Evolutionary conservation across 1,284 basidiomycete species (phyloP).

Genomic region (Gymnopus androsaceus): DNA sequence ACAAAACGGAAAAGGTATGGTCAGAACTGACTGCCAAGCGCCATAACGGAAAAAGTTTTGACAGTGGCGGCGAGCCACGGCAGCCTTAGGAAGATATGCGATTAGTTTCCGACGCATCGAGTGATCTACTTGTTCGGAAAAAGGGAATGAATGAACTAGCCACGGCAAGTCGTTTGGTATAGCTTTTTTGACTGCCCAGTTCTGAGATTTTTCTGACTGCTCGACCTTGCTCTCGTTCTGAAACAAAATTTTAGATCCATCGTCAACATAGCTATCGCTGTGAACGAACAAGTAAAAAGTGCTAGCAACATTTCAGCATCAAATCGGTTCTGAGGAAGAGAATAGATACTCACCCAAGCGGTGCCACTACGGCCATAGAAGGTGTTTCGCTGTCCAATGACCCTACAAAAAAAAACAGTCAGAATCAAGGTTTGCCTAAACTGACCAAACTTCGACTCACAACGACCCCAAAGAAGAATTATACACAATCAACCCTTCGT

Average conservation of each 20-base stretch:
- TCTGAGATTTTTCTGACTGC: constrained; percentile 50
- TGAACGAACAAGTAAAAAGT: constrained; percentile 35
- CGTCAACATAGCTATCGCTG: background rate
- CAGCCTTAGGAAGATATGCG: constrained; percentile 46
- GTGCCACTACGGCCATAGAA: constrained; percentile 68
- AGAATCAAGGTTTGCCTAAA: constrained; percentile 9
- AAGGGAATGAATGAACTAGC: constrained; percentile 62
- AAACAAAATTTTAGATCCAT: constrained; percentile 4
- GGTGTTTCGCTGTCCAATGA: constrained; percentile 57
- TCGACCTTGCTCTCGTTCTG: constrained; percentile 61
- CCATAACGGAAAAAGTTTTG: constrained; percentile 63
- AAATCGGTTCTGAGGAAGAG: background rate
- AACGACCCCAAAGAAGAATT: constrained; percentile 51
- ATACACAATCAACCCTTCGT: constrained; percentile 1
- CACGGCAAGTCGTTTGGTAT: constrained; percentile 59
- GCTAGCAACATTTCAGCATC: constrained; percentile 26
- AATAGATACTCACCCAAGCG: constrained; percentile 58
- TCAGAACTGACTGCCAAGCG: constrained; percentile 62
- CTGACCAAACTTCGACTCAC: too few relatives aligned
- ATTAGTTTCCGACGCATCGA: constrained; percentile 47
- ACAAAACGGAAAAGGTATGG: background rate
- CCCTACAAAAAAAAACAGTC: constrained; percentile 47
- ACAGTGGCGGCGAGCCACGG: constrained; percentile 45
- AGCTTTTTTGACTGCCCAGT: constrained; percentile 32
- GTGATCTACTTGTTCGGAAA: constrained; percentile 43